Conservation (phyloP, 2,329 filamentous ascomycete genomes). For the Colletotrichum sp. region DNA sequence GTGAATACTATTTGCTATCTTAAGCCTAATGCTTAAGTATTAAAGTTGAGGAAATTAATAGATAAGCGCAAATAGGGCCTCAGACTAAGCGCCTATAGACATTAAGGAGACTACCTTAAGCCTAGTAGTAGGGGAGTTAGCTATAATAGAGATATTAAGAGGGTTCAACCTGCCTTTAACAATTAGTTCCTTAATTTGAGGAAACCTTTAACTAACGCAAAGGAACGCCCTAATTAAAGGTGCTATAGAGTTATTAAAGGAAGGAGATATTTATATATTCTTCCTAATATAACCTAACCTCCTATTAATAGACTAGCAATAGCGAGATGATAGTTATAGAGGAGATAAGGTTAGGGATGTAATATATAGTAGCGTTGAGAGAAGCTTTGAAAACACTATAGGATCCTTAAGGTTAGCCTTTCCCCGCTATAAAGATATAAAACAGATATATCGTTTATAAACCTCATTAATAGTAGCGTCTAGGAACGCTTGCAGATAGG, state of each 20-base stretch:
- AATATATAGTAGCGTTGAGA: neutral
- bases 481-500: neutral
- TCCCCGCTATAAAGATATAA: neutral
- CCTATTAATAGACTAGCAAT: neutral
- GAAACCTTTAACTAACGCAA: neutral
- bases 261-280: neutral
- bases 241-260: neutral
- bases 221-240: neutral
- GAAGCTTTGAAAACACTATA: neutral
- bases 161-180: neutral
- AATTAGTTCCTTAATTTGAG: neutral
- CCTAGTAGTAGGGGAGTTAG: neutral
- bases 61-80: neutral
- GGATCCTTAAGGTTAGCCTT: neutral
- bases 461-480: neutral
- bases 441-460: neutral
- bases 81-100: neutral
- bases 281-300: neutral
- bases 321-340: neutral
- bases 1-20: neutral
- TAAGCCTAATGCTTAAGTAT: neutral
- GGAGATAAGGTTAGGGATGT: neutral
- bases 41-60: neutral
- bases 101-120: neutral
- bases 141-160: neutral